Conservation (phyloP, 2,329 filamentous ascomycete genomes). For the Colletotrichum tamarilloi region DNA sequence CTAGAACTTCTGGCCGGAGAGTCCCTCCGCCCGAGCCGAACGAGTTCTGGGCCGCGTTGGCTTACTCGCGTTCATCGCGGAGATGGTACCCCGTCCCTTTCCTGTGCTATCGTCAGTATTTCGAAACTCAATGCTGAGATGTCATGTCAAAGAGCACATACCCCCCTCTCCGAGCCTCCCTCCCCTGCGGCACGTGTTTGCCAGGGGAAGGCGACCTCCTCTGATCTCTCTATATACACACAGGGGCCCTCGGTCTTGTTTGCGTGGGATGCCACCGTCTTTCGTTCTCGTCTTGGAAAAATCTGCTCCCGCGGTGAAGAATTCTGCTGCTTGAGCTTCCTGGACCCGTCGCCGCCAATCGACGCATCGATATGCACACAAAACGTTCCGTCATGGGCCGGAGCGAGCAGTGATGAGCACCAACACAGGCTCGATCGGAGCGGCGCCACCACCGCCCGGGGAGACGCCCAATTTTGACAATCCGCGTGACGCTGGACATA, state of each 20-base stretch:
- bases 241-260: background rate
- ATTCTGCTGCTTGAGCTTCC: background rate
- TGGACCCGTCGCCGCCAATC: background rate
- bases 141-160: slow-evolving; percentile 1
- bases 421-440: slow-evolving; percentile 20
- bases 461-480: slow-evolving; percentile 31
- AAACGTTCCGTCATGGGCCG: slow-evolving; percentile 14
- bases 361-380: background rate
- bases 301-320: background rate
- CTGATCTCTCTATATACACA: background rate
- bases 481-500: slow-evolving; percentile 25
- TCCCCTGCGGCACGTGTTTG: background rate
- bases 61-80: background rate
- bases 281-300: background rate
- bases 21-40: background rate
- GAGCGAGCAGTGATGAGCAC: slow-evolving; percentile 21
- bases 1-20: background rate
- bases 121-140: slow-evolving; percentile 18
- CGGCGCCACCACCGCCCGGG: slow-evolving; percentile 29
- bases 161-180: background rate
- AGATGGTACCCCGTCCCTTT: background rate
- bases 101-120: background rate
- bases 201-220: background rate
- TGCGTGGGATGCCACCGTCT: background rate
- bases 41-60: background rate